Evolutionary conservation across 371 early-diverging fungal species (phyloP).

Genomic region (Actinomortierella wolfii): DNA sequence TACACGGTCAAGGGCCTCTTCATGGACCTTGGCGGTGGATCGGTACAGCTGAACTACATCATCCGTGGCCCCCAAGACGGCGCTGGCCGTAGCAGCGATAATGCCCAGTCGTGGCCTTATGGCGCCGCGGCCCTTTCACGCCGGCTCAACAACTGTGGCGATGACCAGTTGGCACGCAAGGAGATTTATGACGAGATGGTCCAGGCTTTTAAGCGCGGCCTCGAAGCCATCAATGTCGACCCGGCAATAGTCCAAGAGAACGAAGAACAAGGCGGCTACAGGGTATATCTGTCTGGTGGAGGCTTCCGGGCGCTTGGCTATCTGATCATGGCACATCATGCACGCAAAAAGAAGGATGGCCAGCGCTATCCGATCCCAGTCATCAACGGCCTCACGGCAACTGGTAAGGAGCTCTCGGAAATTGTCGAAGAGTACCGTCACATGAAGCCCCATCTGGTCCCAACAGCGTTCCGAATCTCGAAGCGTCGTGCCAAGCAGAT

Average conservation of each 20-base stretch:
- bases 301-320: conserved; percentile 67
- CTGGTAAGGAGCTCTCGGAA: conserved; percentile 29
- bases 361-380: conserved; percentile 61
- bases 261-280: conserved; percentile 48
- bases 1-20: conserved; percentile 62
- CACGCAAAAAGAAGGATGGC: conserved; percentile 17
- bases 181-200: conserved; percentile 52
- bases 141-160: conserved; percentile 38
- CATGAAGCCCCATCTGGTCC: conserved; percentile 19
- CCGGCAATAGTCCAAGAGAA: conserved; percentile 14
- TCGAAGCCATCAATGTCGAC: conserved; percentile 23
- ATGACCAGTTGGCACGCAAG: conserved; percentile 38
- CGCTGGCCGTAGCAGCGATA: conserved; percentile 44
- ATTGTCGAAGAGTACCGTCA: conserved; percentile 21
- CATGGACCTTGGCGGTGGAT: conserved; percentile 70
- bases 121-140: conserved; percentile 63
- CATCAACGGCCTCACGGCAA: conserved; percentile 59
- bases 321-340: conserved; percentile 55
- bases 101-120: conserved; percentile 67
- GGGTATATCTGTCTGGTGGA: conserved; percentile 65
- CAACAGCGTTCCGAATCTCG: conserved; percentile 55
- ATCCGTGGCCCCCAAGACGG: conserved; percentile 36
- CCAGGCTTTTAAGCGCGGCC: conserved; percentile 45
- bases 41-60: conserved; percentile 67
- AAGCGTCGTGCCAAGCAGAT: conserved; percentile 64